Base-by-base conservation (phyloP, 2,329 filamentous ascomycete species). In the Pseudogymnoascus sp. region DNA sequence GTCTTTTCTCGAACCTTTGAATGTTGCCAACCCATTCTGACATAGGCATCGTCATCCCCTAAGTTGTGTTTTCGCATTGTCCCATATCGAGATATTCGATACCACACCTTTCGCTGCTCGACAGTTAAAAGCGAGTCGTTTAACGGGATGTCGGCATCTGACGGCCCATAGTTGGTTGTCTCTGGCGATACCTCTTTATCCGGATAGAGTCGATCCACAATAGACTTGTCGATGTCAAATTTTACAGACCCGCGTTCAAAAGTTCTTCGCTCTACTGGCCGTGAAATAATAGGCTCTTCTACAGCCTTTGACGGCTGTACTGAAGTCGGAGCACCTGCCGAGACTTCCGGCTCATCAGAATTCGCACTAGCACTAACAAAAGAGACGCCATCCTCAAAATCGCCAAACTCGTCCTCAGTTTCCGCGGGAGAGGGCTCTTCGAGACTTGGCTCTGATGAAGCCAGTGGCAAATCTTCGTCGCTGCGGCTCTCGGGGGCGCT, bases 61-160 rank as follows among this genome's bases (percentile, higher is more conserved):
- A 75, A 73, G 62, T 85, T 78, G 67, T 87, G 80, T 64, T 81
- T 82, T 5, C 83, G 78, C 67, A 81, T 78, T 0, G 85, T 84
- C 2, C 84, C 86, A 63, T 79, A 79, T 4, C 86, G 80, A 7
- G 86, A 87, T 17, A 88, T 73, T 19, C 84, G 83, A 67, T 88
- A 87, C 86, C 86, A 89, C 7, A 79, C 78, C 68, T 84, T 87
- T 59, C 86, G 83, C 72, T 88, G 80, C 2, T 81, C 80, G 3
- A 81, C 79, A 2, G 78, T 77, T 4, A 76, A 75, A 65, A 86
- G 86, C 29, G 76, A 82, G 70, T 87, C 83, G 31, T 68, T 21
- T 21, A 44, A 61, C 42, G 69, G 69, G 31, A 62, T 63, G 64
- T 68, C 64, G 63, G 23, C 70, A 37, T 74, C 71, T 31, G 64